Percentiles rank a stretch among this genome's conserved stretches.
Evolutionary conservation across 768 basidiomycete genomes (phyloP).

Genomic region (Lanmaoa pseudosensibilis): DNA sequence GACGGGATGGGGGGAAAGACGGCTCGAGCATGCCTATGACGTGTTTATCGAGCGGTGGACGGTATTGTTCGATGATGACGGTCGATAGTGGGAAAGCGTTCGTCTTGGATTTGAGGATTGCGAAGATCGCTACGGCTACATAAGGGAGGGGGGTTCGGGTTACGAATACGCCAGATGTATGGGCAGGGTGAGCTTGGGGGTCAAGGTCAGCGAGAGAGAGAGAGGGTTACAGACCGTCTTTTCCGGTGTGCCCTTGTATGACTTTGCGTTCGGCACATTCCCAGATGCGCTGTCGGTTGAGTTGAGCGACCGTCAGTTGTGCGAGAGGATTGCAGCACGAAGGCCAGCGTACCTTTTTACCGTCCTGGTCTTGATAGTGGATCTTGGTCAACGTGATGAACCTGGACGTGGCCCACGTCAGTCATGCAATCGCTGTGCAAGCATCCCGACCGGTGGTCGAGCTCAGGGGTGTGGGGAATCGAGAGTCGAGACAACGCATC

Average conservation of each 20-base stretch:
- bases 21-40: conserved; percentile 58
- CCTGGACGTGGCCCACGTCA: conserved; percentile 38
- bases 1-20: no score
- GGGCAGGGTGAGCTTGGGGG: not conserved
- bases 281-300: conserved; percentile 70
- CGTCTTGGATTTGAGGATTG: conserved; percentile 74
- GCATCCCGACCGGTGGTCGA: not conserved
- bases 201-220: not conserved
- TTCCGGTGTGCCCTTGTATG: conserved; percentile 70
- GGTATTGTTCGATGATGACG: conserved; percentile 88
- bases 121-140: conserved; percentile 81
- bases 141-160: not conserved
- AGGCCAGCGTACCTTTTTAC: conserved; percentile 53
- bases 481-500: not conserved
- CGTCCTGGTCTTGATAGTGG: conserved; percentile 74
- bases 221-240: conserved; percentile 61
- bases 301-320: not conserved
- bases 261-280: conserved; percentile 86
- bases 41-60: conserved; percentile 79
- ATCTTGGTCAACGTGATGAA: conserved; percentile 87
- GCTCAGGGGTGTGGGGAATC: not conserved
- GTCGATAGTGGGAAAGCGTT: conserved; percentile 73
- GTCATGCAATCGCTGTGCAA: not conserved
- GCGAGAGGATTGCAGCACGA: not conserved
- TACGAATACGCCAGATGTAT: not conserved